Evolutionary conservation across 2,329 filamentous ascomycete genomes (phyloP).

Genomic region (Intubia oerlemansii): DNA sequence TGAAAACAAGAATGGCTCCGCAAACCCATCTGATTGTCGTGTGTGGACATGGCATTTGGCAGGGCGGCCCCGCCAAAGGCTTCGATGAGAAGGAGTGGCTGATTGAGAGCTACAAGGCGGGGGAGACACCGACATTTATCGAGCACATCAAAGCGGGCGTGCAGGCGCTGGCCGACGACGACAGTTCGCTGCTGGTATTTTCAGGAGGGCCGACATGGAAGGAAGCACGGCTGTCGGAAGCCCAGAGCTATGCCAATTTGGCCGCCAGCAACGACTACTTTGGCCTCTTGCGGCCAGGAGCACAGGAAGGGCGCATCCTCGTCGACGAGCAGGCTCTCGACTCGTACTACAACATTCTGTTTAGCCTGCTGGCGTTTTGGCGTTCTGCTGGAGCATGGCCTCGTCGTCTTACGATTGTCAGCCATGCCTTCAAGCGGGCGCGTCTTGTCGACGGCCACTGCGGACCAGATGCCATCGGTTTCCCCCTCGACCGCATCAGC

Average conservation of each 20-base stretch:
- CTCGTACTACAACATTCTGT: conserved; percentile 68
- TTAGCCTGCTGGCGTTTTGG: conserved; percentile 40
- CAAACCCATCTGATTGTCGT: conserved; percentile 47
- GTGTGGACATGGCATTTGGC: conserved; percentile 69
- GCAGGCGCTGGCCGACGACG: conserved; percentile 23
- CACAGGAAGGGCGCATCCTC: conserved; percentile 18
- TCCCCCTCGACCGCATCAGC: conserved; percentile 19
- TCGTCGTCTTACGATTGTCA: conserved; percentile 35
- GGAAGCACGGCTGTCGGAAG: conserved; percentile 36
- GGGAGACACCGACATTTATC: conserved; percentile 64
- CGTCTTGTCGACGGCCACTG: conserved; percentile 45
- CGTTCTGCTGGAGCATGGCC: conserved; percentile 29
- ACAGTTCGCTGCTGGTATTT: conserved; percentile 37
- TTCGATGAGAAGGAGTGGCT: conserved; percentile 42
- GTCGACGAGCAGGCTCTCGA: conserved; percentile 58
- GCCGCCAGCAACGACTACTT: conserved; percentile 25
- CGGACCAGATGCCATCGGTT: conserved; percentile 28
- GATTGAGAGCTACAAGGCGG: conserved; percentile 55
- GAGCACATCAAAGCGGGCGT: conserved; percentile 50
- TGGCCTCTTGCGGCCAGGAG: conserved; percentile 12
- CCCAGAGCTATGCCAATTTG: conserved; percentile 37
- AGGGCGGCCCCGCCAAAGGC: conserved; percentile 31
- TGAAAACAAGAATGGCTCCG: background rate
- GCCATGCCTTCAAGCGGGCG: conserved; percentile 45
- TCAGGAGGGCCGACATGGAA: conserved; percentile 48